Evolutionary conservation across 2,329 filamentous ascomycete species (phyloP), one percentile per base, ranked within the genome.

Genomic region (Penicillium decumbens): DNA sequence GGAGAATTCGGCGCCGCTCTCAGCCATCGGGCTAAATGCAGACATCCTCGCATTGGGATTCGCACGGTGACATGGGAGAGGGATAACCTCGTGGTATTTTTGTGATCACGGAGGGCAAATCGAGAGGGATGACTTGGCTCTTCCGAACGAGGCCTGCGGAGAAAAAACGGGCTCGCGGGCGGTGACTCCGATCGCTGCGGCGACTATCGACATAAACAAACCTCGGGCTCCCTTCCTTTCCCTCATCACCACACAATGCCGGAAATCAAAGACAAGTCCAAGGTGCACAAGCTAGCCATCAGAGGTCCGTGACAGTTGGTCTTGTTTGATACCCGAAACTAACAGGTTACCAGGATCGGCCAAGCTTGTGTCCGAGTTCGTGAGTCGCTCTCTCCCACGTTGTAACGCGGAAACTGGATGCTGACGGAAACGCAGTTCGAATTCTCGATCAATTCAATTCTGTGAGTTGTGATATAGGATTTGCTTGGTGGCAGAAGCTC

Each of bases 401-500:
- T 28, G 4, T 27, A 20, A 2, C 15, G 4, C 25, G 28, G 15
- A n/a, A n/a, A 45, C 30, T 10, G 43, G 8, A 53, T 45, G 40
- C 47, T 62, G 40, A 54, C 28, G 28, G 6, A 63, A 88, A 82
- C 15, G 1, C 39, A 73, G 71, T 98, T 98, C 67, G 90, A 98
- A 78, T 98, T 95, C 72, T 96, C 89, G 1, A 96, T 97, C 67
- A 93, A 98, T 66, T 95, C 91, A 0, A 97, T 98, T 51, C 78
- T 98, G 83, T 93, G 79, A 63, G 82, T 63, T 18, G 4, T 4
- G 0, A 4, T 13, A 6, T 32, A 2, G n/a, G 9, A 1, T 2
- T 20, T 18, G 20, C 9, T 20, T 29, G 13, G 25, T n/a, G 12
- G 37, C 28, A 27, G 30, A 37, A 20, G 41, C 51, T 56, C 13